Evolutionary conservation across 2,329 filamentous ascomycete genomes (phyloP).

Genomic region (Trichoderma cornu-damae): DNA sequence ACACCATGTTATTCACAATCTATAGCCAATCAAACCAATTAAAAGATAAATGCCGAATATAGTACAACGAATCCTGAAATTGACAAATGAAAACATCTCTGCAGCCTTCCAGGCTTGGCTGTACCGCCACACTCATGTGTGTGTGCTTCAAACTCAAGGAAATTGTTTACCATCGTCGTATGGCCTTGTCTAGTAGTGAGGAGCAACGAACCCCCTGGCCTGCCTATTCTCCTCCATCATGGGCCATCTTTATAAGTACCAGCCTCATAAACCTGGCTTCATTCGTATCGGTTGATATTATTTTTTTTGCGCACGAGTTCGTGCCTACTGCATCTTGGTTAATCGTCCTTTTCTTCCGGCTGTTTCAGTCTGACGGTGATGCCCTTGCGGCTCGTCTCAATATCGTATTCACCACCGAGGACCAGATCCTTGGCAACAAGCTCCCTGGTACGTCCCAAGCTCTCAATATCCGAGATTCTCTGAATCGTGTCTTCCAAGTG

Average conservation of each 20-base stretch:
- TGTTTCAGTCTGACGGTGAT: conserved; percentile 42
- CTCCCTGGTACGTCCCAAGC: conserved; percentile 86
- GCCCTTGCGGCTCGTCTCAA: conserved; percentile 41
- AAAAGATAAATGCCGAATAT: not conserved
- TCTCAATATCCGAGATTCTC: conserved; percentile 89
- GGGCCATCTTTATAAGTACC: not conserved
- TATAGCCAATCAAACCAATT: not conserved
- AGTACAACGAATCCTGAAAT: not conserved
- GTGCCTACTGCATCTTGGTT: not conserved
- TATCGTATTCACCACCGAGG: conserved; percentile 72
- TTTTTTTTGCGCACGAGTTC: not conserved
- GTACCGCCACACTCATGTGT: not conserved
- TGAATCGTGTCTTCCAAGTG: conserved; percentile 77
- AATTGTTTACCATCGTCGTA: not conserved
- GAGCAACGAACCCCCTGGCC: not conserved
- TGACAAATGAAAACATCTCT: conserved; percentile 3
- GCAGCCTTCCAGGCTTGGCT: not conserved
- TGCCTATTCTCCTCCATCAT: not conserved
- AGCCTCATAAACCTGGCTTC: not conserved
- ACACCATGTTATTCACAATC: not conserved
- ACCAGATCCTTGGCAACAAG: conserved; percentile 93
- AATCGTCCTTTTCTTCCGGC: conserved; percentile 33
- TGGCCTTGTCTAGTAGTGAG: not conserved
- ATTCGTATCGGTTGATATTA: not conserved
- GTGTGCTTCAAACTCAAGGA: conserved; percentile 2